phyloP scores from a whole-genome alignment of 352 stramenopile genomes.

The Globisporangium splendens region DNA sequence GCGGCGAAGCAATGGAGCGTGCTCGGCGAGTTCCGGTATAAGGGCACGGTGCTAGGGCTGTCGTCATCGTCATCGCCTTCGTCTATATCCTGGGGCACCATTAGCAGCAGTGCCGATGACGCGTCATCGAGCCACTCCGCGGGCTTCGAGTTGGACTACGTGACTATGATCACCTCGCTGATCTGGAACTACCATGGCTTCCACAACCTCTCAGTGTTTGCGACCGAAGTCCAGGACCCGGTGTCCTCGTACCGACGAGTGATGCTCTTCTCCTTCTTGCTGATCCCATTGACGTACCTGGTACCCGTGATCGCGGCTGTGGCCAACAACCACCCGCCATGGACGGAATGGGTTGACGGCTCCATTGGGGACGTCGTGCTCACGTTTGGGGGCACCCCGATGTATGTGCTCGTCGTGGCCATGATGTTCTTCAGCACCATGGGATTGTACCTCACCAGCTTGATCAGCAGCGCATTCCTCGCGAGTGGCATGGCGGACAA shows the following conservation, averaged over 20 bases:
- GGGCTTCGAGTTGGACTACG: slow-evolving; percentile 19
- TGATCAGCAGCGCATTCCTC: slow-evolving; percentile 49
- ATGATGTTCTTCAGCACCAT: slow-evolving; percentile 33
- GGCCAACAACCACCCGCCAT: slow-evolving; percentile 35
- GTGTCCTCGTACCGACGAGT: slow-evolving; percentile 34
- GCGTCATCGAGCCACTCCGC: too few species aligned
- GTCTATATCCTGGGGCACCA: too few species aligned
- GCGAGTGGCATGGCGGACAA: slow-evolving; percentile 52
- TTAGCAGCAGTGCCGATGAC: too few species aligned
- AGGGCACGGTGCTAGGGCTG: slow-evolving; percentile 9
- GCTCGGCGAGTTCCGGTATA: slow-evolving; percentile 27
- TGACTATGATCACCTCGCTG: slow-evolving; percentile 27
- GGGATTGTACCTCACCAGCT: slow-evolving; percentile 40
- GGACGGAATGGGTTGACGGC: slow-evolving; percentile 38
- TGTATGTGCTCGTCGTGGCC: slow-evolving; percentile 26
- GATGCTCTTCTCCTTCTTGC: slow-evolving; percentile 28
- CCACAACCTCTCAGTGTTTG: slow-evolving; percentile 52
- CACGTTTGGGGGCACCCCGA: slow-evolving; percentile 29
- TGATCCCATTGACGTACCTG: slow-evolving; percentile 49
- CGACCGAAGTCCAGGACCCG: slow-evolving; percentile 33
- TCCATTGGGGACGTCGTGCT: slow-evolving; percentile 33
- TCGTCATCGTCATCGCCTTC: neutral
- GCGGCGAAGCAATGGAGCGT: slow-evolving; percentile 31
- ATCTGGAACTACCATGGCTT: slow-evolving; percentile 60
- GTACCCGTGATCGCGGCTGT: slow-evolving; percentile 31